Evolutionary conservation across 73 alveolate species (phyloP).

Genomic region (Uronychia setigera): DNA sequence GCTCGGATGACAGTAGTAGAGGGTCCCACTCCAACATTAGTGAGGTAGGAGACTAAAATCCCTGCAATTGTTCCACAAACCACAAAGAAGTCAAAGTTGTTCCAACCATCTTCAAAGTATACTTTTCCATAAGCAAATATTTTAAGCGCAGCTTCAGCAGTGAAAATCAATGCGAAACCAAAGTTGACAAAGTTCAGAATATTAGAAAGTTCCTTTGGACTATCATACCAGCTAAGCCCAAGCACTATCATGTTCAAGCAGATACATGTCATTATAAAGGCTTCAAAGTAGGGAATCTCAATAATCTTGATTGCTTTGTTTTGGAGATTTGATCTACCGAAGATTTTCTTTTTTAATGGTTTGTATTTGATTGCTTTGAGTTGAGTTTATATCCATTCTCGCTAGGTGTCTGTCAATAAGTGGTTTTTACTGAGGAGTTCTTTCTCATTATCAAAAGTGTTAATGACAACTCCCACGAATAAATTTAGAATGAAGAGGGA

Average conservation of each 20-base stretch:
- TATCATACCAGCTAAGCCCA: constrained; percentile 27
- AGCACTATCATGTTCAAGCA: constrained; percentile 19
- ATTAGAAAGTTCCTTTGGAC: constrained; percentile 1
- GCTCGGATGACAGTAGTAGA: constrained; percentile 40
- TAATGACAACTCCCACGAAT: constrained; percentile 36
- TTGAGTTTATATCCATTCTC: constrained; percentile 4
- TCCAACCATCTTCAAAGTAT: constrained; percentile 1
- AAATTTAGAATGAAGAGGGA: constrained; percentile 16
- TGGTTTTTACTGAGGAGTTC: background rate
- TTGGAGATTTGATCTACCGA: background rate
- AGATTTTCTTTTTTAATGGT: background rate
- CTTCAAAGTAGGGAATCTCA: constrained; percentile 7
- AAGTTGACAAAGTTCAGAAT: constrained; percentile 70
- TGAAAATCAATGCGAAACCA: constrained; percentile 77
- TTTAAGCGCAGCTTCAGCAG: constrained; percentile 58
- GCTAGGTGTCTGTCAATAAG: constrained; percentile 3
- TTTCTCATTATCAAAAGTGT: constrained; percentile 1
- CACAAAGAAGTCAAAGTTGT: constrained; percentile 8
- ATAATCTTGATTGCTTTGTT: background rate
- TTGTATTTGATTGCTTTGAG: background rate
- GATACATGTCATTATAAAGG: constrained; percentile 14
- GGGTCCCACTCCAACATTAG: constrained; percentile 42
- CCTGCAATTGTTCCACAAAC: constrained; percentile 1
- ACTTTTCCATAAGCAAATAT: constrained; percentile 7
- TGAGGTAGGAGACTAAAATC: constrained; percentile 40